phyloP scores from a whole-genome alignment of 164 flowering plant species.

The Nymphaea thermarum region DNA sequence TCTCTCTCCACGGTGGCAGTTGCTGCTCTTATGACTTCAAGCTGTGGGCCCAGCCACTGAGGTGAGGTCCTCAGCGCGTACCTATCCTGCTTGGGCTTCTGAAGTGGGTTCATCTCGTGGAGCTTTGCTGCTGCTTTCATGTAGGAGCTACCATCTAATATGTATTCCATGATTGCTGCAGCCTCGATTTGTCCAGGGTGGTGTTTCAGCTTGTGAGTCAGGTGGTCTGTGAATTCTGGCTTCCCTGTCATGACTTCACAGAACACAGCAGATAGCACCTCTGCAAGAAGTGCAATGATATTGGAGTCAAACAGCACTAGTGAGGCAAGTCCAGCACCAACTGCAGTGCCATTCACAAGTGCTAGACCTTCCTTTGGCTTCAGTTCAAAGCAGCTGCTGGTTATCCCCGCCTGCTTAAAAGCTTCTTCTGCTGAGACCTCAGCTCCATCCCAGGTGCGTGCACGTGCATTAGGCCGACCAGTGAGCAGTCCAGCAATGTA shows the following conservation, averaged over 20 bases:
- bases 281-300: slow-evolving; percentile 19
- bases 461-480: slow-evolving; percentile 23
- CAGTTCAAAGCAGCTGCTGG: slow-evolving; percentile 17
- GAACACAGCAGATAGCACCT: slow-evolving; percentile 27
- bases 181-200: slow-evolving; percentile 40
- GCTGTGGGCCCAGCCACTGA: slow-evolving; percentile 35
- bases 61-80: slow-evolving; percentile 33
- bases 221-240: slow-evolving; percentile 26
- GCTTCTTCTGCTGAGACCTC: slow-evolving; percentile 17
- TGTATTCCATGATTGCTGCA: slow-evolving; percentile 29
- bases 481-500: slow-evolving; percentile 32
- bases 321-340: slow-evolving; percentile 29
- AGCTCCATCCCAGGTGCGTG: slow-evolving; percentile 10
- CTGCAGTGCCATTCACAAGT: slow-evolving; percentile 33
- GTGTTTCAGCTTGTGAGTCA: slow-evolving; percentile 31
- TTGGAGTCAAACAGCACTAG: slow-evolving; percentile 31
- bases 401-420: slow-evolving; percentile 19
- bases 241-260: slow-evolving; percentile 28
- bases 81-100: slow-evolving; percentile 33
- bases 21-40: slow-evolving; percentile 28
- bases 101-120: slow-evolving; percentile 19
- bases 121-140: slow-evolving; percentile 20
- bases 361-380: slow-evolving; percentile 34
- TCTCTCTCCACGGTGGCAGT: slow-evolving; percentile 25
- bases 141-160: slow-evolving; percentile 23